Evolutionary conservation across 1,284 basidiomycete genomes (phyloP).

Genomic region (Apiotrichum veenhuisii): DNA sequence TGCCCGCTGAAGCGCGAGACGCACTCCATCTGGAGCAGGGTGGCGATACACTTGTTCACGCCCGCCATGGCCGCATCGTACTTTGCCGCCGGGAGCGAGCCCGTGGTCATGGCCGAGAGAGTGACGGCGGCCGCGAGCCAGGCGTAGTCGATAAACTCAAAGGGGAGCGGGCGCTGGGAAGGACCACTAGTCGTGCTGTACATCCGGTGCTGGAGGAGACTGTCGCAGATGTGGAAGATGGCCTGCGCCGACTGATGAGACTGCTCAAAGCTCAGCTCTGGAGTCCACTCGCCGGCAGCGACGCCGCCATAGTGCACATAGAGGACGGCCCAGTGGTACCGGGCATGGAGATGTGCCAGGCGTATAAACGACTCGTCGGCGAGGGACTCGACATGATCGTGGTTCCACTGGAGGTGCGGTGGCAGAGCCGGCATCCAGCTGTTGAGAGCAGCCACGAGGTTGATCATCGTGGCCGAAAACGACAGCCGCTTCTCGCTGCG

Average conservation of each 20-base stretch:
- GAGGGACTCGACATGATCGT: constrained; percentile 28
- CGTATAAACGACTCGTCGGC: constrained; percentile 62
- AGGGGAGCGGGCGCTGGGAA: background rate
- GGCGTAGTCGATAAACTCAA: constrained; percentile 6
- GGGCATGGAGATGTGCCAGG: constrained; percentile 61
- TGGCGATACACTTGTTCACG: constrained; percentile 65
- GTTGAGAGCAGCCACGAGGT: constrained; percentile 63
- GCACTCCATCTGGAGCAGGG: constrained; percentile 56
- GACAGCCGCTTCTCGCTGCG: constrained; percentile 31
- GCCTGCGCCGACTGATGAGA: constrained; percentile 12
- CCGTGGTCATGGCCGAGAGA: background rate
- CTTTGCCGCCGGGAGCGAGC: constrained; percentile 36
- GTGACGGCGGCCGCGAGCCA: constrained; percentile 1
- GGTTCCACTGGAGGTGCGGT: constrained; percentile 66
- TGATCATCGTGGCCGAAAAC: constrained; percentile 57
- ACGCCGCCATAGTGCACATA: constrained; percentile 76
- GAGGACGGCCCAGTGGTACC: constrained; percentile 64
- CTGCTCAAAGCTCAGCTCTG: constrained; percentile 55
- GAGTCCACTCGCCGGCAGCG: constrained; percentile 45
- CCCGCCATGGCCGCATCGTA: constrained; percentile 59
- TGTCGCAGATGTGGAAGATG: constrained; percentile 13
- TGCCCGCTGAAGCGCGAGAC: constrained; percentile 2
- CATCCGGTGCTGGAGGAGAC: constrained; percentile 19
- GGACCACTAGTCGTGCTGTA: background rate
- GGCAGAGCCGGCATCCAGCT: constrained; percentile 72